phyloP scores from a whole-genome alignment of 768 basidiomycete genomes.

The Boletales sp. region DNA sequence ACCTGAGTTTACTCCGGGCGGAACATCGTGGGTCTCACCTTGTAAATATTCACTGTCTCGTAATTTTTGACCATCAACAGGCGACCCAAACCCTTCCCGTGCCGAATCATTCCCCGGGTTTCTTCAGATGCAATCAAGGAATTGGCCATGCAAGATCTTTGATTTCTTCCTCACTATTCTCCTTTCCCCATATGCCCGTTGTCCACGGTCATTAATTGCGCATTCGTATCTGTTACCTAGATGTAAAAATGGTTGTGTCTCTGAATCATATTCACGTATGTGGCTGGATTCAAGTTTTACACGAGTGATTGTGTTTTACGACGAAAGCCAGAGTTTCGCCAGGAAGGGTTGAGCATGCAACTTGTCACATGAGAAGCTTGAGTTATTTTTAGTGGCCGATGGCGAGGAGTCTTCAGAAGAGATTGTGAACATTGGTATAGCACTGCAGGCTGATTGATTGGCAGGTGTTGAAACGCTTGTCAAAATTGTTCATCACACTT shows the following conservation, averaged over 20 bases:
- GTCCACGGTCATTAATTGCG: not conserved
- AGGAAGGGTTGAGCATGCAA: no score
- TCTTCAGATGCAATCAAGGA: slow-evolving; percentile 6
- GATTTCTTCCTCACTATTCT: not conserved
- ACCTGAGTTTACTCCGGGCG: slow-evolving; percentile 18
- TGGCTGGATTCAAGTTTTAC: no score
- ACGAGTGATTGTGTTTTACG: no score
- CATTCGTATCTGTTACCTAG: not conserved
- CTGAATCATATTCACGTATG: no score
- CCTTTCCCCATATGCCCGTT: not conserved
- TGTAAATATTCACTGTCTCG: not conserved
- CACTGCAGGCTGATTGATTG: no score
- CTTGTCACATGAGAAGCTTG: no score
- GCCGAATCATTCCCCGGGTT: slow-evolving; percentile 17
- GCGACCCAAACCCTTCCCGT: slow-evolving; percentile 21
- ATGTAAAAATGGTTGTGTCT: not conserved
- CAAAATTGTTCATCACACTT: no score
- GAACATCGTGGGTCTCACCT: slow-evolving; percentile 17
- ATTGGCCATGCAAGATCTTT: slow-evolving; percentile 8
- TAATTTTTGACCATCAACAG: slow-evolving; percentile 7
- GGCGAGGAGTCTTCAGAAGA: no score
- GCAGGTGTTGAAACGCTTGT: no score
- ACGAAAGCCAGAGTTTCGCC: no score
- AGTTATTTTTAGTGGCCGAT: no score
- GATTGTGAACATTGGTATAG: no score